These are phyloP conservation scores for Arthrobotrys entomopaga DNA, from an alignment of 2,329 filamentous ascomycete species.

Conservation along the genomic window DNA sequence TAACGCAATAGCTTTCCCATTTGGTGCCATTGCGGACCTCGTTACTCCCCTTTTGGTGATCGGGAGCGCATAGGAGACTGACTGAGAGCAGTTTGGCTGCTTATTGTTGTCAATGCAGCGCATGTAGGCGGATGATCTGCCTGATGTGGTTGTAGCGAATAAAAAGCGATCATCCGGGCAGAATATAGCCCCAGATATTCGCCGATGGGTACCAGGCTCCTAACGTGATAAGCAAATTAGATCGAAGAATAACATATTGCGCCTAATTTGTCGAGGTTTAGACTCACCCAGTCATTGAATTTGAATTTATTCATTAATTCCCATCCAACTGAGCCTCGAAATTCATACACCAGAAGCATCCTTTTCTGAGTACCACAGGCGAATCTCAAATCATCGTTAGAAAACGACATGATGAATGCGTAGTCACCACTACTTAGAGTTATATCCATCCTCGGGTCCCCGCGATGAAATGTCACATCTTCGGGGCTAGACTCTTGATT, in stretches of 20 bases:
- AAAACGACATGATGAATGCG: conserved; percentile 53
- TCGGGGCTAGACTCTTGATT: conserved; percentile 37
- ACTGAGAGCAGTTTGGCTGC: conserved; percentile 38
- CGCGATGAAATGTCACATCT: conserved; percentile 40
- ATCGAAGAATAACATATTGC: background rate
- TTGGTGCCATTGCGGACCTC: conserved; percentile 44
- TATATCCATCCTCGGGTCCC: conserved; percentile 47
- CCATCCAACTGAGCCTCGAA: conserved; percentile 36
- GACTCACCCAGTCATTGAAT: conserved; percentile 47
- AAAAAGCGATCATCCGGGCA: conserved; percentile 46
- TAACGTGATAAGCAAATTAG: conserved; percentile 23
- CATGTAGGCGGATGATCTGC: conserved; percentile 49
- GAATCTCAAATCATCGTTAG: conserved; percentile 44
- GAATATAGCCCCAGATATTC: conserved; percentile 49
- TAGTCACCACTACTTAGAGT: conserved; percentile 37
- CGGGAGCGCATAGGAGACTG: conserved; percentile 43
- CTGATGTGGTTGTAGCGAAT: conserved; percentile 50
- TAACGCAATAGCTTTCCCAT: conserved; percentile 40
- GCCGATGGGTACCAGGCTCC: conserved; percentile 50
- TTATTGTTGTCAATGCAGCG: conserved; percentile 49
- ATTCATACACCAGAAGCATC: conserved; percentile 45
- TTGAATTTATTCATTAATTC: conserved; percentile 52
- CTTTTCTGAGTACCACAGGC: conserved; percentile 51
- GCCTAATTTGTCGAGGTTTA: background rate
- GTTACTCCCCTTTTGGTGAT: conserved; percentile 50